These are phyloP conservation scores for Phytopythium chamaehyphon DNA, from an alignment of 352 stramenopile genomes.

Conservation along the genomic window DNA sequence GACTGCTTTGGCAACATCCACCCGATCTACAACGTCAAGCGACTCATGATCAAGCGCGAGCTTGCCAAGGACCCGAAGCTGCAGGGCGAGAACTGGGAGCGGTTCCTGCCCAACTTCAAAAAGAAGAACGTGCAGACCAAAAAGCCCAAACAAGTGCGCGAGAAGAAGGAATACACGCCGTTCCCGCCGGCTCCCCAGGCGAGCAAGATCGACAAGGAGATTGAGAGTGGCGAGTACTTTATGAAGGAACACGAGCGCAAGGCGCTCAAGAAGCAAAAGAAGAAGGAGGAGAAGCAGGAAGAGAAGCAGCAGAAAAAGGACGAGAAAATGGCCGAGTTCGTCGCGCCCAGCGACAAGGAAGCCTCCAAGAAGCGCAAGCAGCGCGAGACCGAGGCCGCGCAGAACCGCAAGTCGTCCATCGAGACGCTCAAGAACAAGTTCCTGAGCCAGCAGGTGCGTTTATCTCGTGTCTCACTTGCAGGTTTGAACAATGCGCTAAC, in stretches of 20 bases:
- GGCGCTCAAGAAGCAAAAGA: constrained; percentile 88
- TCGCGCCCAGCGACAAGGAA: constrained; percentile 77
- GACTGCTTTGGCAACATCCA: constrained; percentile 99
- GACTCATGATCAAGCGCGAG: constrained; percentile 99
- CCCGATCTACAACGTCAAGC: constrained; percentile 99
- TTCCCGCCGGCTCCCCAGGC: constrained; percentile 96
- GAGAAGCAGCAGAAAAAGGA: constrained; percentile 63
- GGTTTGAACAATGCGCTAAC: background rate
- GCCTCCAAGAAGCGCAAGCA: constrained; percentile 75
- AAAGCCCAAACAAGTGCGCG: constrained; percentile 86
- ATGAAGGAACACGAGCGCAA: constrained; percentile 95
- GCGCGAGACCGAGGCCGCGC: constrained; percentile 45
- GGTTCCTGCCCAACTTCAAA: constrained; percentile 98
- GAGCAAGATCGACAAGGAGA: constrained; percentile 98
- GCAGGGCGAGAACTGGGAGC: constrained; percentile 96
- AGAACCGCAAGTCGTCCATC: constrained; percentile 51
- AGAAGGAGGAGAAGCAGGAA: constrained; percentile 61
- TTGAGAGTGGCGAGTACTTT: constrained; percentile 99
- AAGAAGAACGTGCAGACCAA: constrained; percentile 99
- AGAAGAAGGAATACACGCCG: constrained; percentile 97
- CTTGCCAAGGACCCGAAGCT: constrained; percentile 98
- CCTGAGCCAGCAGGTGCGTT: constrained; percentile 60
- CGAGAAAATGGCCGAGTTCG: constrained; percentile 70
- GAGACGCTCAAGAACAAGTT: constrained; percentile 82
- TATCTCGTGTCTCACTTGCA: background rate